phyloP scores from a whole-genome alignment of 257 asterid species.

The Nicotiana tomentosiformis region DNA sequence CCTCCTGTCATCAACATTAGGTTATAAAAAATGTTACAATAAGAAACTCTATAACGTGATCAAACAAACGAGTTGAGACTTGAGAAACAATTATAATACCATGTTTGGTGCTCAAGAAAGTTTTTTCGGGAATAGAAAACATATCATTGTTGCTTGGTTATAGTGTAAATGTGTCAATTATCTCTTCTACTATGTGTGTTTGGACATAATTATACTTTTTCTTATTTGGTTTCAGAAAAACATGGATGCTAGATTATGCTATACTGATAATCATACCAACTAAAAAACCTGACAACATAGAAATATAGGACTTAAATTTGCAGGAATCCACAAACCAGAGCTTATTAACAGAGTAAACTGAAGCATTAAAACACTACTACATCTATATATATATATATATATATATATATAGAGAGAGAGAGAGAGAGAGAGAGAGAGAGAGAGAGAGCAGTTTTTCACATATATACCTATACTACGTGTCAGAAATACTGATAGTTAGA shows the following conservation, averaged over 20 bases:
- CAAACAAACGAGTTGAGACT: not conserved
- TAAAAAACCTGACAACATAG: not conserved
- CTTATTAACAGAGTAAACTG: not conserved
- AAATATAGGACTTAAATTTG: not conserved
- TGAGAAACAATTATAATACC: not conserved
- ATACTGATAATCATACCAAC: not conserved
- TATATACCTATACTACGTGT: no score
- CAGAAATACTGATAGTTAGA: no score
- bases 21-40: not conserved
- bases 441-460: no score
- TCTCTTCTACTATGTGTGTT: not conserved
- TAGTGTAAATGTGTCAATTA: not conserved
- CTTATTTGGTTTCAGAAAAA: not conserved
- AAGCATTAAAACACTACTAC: no score
- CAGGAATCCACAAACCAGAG: not conserved
- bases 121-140: not conserved
- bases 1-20: conserved; percentile 52
- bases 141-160: not conserved
- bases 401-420: no score
- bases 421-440: no score
- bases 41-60: not conserved
- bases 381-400: no score
- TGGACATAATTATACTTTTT: not conserved
- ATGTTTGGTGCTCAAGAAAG: conserved; percentile 8
- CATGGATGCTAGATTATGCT: not conserved